Conservation (phyloP, 305 asterid species). For the Caryopteris hybrid region DNA sequence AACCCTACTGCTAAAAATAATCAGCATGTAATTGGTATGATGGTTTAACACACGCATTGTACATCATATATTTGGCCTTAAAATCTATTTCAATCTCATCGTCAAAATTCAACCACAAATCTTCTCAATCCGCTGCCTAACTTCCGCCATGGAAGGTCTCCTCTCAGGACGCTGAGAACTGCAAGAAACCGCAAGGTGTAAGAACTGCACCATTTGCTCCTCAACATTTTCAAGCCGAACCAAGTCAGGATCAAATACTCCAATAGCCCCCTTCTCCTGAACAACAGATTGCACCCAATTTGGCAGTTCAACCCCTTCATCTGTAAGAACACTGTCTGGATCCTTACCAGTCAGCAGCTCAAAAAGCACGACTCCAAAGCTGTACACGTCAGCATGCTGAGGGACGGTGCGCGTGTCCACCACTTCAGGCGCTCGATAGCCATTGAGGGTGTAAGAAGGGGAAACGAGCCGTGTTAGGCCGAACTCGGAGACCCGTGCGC, state of each 20-base stretch:
- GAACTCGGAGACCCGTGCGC: constrained; percentile 36
- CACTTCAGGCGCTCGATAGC: constrained; percentile 58
- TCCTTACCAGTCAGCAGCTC: constrained; percentile 47
- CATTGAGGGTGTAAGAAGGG: constrained; percentile 16
- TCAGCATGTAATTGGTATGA: too few species aligned
- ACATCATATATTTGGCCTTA: too few species aligned
- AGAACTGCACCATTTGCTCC: constrained; percentile 37
- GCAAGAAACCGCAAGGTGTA: constrained; percentile 51
- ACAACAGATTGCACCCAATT: constrained; percentile 41
- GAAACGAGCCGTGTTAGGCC: constrained; percentile 46
- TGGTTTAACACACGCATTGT: neutral
- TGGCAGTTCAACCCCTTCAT: constrained; percentile 45
- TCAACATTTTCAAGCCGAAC: constrained; percentile 18
- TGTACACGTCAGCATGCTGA: constrained; percentile 55
- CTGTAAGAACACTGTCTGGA: constrained; percentile 22
- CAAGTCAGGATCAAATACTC: constrained; percentile 43
- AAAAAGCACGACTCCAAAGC: constrained; percentile 49
- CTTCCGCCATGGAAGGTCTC: constrained; percentile 44
- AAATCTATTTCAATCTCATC: neutral
- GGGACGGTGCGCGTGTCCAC: constrained; percentile 24
- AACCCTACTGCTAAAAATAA: too few species aligned
- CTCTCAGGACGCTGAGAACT: constrained; percentile 29
- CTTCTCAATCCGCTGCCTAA: constrained; percentile 22
- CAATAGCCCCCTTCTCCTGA: constrained; percentile 29
- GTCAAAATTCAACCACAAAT: constrained; percentile 10